Evolutionary conservation across 1,284 basidiomycete genomes (phyloP).

Genomic region (Cryptococcus sp.): DNA sequence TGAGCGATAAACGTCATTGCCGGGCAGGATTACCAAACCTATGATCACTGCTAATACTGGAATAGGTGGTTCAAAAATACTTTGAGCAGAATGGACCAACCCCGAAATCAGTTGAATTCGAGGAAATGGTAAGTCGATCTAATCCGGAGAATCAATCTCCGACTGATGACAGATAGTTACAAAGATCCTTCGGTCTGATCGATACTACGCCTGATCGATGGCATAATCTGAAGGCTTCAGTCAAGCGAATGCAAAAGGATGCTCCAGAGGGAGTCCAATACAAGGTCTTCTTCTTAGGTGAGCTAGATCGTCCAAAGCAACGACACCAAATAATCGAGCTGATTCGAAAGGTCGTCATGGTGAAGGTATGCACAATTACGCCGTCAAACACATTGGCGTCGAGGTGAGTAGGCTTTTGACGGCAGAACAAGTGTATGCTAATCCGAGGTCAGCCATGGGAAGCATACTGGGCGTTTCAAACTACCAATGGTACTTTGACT

Average conservation of each 20-base stretch:
- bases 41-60: background rate
- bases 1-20: too few relatives aligned
- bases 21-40: background rate
- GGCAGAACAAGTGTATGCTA: background rate
- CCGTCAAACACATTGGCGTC: conserved; percentile 64
- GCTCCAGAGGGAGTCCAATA: conserved; percentile 36
- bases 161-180: conserved; percentile 19
- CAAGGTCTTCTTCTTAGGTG: conserved; percentile 46
- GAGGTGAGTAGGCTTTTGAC: conserved; percentile 41
- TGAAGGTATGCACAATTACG: conserved; percentile 53
- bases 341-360: conserved; percentile 36
- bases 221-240: conserved; percentile 30
- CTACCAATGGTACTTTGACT: conserved; percentile 64
- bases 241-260: conserved; percentile 29
- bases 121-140: conserved; percentile 30
- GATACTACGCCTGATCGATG: conserved; percentile 37
- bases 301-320: background rate
- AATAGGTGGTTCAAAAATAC: conserved; percentile 33
- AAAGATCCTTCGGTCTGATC: conserved; percentile 38
- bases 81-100: conserved; percentile 39
- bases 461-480: conserved; percentile 61
- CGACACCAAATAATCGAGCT: background rate
- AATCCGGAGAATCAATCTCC: background rate
- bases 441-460: conserved; percentile 43
- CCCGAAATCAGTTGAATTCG: conserved; percentile 28